Evolutionary conservation across 495 filamentous ascomycete species (phyloP).

Genomic region (Antarctomyces pellizariae): DNA sequence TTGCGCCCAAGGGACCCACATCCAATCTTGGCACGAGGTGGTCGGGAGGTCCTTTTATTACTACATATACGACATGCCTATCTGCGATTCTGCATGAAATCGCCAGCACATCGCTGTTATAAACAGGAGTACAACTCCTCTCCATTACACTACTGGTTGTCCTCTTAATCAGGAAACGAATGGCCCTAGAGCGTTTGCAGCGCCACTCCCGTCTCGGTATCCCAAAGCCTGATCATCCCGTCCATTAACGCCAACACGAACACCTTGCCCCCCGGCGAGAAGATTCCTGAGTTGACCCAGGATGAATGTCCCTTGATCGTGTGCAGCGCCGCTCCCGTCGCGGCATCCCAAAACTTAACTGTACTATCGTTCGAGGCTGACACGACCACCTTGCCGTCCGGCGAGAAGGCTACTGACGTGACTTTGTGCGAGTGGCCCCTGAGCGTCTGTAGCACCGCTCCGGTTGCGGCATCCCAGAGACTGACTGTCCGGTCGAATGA

Average conservation of each 20-base stretch:
- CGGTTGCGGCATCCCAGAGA: too few species aligned
- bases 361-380: slow-evolving; percentile 5
- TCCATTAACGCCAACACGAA: slow-evolving; percentile 2
- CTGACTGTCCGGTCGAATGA: slow-evolving; percentile 3
- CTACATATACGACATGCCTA: too few species aligned
- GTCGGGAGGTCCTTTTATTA: too few species aligned
- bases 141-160: too few species aligned
- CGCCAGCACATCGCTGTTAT: too few species aligned
- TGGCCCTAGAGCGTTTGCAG: slow-evolving; percentile 4
- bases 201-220: slow-evolving; percentile 9
- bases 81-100: too few species aligned
- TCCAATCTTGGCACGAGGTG: too few species aligned
- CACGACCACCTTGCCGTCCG: slow-evolving; percentile 11
- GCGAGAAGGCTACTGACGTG: slow-evolving; percentile 16
- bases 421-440: slow-evolving; percentile 10
- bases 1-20: too few species aligned
- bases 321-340: slow-evolving; percentile 32
- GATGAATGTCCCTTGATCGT: slow-evolving; percentile 26
- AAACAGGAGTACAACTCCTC: too few species aligned
- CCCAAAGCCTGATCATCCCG: slow-evolving; percentile 9
- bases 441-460: slow-evolving; percentile 9
- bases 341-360: slow-evolving; percentile 9
- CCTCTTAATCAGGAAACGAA: too few species aligned
- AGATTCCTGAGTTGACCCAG: slow-evolving; percentile 2
- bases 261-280: slow-evolving; percentile 6